A percentile compares a stretch with the other conserved stretches of the same genome.
These are phyloP conservation scores for Hawksworthiomyces lignivorus DNA, from an alignment of 2,329 filamentous ascomycete species.

Conservation along the genomic window DNA sequence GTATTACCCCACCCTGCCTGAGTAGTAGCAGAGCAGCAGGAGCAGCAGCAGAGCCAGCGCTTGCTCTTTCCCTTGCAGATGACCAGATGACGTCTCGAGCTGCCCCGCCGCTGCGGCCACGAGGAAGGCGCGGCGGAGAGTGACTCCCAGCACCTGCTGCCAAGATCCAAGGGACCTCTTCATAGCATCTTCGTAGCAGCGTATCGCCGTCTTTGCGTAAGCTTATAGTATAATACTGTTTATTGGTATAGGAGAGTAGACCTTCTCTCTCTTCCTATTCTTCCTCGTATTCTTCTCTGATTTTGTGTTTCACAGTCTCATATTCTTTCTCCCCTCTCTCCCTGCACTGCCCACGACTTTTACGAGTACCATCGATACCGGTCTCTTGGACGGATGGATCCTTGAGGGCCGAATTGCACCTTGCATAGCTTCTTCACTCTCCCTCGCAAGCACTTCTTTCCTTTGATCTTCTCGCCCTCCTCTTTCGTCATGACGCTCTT, in stretches of 20 bases:
- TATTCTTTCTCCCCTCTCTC: no score
- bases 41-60: no score
- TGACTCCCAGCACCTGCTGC: no score
- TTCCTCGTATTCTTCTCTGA: background rate
- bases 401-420: background rate
- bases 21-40: no score
- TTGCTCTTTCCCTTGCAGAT: background rate
- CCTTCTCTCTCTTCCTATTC: background rate
- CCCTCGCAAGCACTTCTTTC: background rate
- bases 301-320: no score
- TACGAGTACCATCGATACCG: no score
- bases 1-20: no score
- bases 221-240: no score
- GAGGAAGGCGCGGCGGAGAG: background rate
- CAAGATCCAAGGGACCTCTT: no score
- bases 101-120: slow-evolving; percentile 1
- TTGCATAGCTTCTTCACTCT: background rate
- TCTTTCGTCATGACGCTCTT: slow-evolving; percentile 35
- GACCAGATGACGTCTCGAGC: slow-evolving; percentile 2
- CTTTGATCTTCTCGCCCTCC: background rate
- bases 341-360: no score
- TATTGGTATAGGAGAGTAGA: background rate
- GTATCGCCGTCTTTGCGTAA: no score
- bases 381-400: slow-evolving; percentile 1
- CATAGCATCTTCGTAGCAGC: no score